phyloP scores from a whole-genome alignment of 495 filamentous ascomycete genomes.

The Extremus antarcticus region DNA sequence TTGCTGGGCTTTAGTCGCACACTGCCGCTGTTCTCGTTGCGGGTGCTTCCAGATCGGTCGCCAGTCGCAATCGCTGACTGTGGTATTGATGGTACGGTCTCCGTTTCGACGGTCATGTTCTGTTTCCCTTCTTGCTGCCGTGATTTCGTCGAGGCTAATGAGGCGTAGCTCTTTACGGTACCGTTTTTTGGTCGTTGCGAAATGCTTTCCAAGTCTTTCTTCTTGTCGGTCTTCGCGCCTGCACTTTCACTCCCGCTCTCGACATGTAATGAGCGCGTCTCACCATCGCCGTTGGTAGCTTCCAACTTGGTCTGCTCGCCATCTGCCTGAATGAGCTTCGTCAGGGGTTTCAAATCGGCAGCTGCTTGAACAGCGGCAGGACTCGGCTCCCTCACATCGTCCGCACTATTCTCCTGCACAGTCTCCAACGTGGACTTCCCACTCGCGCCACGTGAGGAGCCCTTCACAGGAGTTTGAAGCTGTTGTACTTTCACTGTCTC shows the following conservation, averaged over 20 bases:
- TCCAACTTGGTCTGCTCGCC: conserved; percentile 34
- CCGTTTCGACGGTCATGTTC: conserved; percentile 97
- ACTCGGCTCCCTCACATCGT: conserved; percentile 12
- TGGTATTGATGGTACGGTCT: conserved; percentile 85
- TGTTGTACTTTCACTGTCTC: conserved; percentile 31
- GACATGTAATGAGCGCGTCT: conserved; percentile 16
- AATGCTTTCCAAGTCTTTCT: conserved; percentile 20
- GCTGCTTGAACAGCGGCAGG: conserved; percentile 13
- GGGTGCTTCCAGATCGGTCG: conserved; percentile 43
- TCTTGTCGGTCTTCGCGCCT: conserved; percentile 31
- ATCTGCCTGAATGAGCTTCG: conserved; percentile 36
- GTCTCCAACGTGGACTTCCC: conserved; percentile 72
- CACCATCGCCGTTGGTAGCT: conserved; percentile 26
- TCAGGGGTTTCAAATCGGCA: conserved; percentile 17
- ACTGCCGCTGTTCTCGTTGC: conserved; percentile 54
- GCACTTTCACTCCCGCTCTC: conserved; percentile 57
- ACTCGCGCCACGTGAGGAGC: conserved; percentile 47
- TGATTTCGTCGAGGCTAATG: conserved; percentile 32
- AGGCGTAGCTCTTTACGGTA: conserved; percentile 27
- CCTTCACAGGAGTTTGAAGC: neutral
- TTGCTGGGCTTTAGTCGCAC: conserved; percentile 77
- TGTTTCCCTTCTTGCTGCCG: conserved; percentile 64
- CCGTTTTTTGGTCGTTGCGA: conserved; percentile 23
- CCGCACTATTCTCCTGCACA: conserved; percentile 77
- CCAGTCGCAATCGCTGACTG: conserved; percentile 71